Percentiles rank a stretch among this genome's conserved stretches.
Conservation (phyloP, 257 asterid genomes). For the Osmanthus fragrans region DNA sequence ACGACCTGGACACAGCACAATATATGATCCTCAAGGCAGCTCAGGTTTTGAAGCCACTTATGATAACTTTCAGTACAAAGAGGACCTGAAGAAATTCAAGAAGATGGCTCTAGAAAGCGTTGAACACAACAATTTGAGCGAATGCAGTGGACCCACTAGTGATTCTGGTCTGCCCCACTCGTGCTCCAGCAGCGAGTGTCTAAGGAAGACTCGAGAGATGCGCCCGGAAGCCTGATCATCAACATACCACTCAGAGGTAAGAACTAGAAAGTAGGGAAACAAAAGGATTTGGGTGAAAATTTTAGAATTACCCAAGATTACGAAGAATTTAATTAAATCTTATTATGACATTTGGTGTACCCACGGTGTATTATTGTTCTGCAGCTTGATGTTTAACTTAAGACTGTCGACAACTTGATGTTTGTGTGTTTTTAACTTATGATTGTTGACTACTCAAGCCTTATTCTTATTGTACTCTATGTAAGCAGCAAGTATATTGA, state of each 20-base stretch:
- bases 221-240: slow-evolving; percentile 15
- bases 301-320: not conserved
- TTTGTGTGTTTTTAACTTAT: not conserved
- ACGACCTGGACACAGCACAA: slow-evolving; percentile 44
- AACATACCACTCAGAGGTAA: not conserved
- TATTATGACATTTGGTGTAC: not conserved
- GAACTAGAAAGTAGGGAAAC: not conserved
- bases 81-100: slow-evolving; percentile 71
- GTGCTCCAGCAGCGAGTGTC: slow-evolving; percentile 64
- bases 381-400: not conserved
- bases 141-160: slow-evolving; percentile 66
- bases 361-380: not conserved
- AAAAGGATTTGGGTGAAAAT: slow-evolving; percentile 5
- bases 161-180: slow-evolving; percentile 67
- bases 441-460: not conserved
- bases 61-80: slow-evolving; percentile 66
- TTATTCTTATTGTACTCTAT: not conserved
- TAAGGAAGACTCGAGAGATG: slow-evolving; percentile 31
- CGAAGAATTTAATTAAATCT: not conserved
- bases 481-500: not conserved
- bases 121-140: slow-evolving; percentile 49
- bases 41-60: slow-evolving; percentile 53
- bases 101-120: slow-evolving; percentile 69
- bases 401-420: not conserved
- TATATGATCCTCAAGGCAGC: slow-evolving; percentile 51